Conservation (phyloP, 177 flowering plant species). For the Vitis hybrid region DNA sequence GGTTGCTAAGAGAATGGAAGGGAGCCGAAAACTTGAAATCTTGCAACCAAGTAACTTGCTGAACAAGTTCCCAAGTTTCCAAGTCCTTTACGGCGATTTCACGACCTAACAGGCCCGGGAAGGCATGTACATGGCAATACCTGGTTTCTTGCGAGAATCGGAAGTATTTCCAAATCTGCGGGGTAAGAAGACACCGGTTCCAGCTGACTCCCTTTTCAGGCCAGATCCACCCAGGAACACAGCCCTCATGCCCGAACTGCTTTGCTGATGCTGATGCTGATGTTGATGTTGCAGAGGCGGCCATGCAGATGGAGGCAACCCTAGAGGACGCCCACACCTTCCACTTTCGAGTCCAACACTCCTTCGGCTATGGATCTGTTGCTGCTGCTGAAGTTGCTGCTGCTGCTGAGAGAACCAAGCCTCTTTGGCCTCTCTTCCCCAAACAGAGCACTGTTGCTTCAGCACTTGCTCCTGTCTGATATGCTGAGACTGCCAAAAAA, state of each 20-base stretch:
- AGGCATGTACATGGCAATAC: constrained; percentile 11
- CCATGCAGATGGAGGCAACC: constrained; percentile 37
- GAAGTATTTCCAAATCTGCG: constrained; percentile 37
- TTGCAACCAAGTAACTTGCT: no score
- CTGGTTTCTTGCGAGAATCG: constrained; percentile 46
- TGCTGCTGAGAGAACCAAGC: constrained; percentile 7
- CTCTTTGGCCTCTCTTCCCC: constrained; percentile 13
- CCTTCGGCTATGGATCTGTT: constrained; percentile 18
- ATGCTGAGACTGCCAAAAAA: constrained; percentile 11
- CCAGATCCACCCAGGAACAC: constrained; percentile 41
- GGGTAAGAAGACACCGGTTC: constrained; percentile 93
- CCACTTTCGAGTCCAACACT: constrained; percentile 10
- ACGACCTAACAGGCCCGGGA: no score
- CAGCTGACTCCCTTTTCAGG: constrained; percentile 47
- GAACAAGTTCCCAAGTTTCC: no score
- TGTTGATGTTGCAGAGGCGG: constrained; percentile 26
- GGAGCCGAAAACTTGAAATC: no score
- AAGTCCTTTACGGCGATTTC: no score
- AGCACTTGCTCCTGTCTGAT: constrained; percentile 4
- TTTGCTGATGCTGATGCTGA: constrained; percentile 10
- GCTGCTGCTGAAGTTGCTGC: background rate
- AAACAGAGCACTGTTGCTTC: constrained; percentile 6
- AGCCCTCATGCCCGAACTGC: constrained; percentile 31
- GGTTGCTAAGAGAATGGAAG: no score
- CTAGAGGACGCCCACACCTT: constrained; percentile 16